phyloP scores from a whole-genome alignment of 2,329 filamentous ascomycete species.

The Clonostachys byssicola region DNA sequence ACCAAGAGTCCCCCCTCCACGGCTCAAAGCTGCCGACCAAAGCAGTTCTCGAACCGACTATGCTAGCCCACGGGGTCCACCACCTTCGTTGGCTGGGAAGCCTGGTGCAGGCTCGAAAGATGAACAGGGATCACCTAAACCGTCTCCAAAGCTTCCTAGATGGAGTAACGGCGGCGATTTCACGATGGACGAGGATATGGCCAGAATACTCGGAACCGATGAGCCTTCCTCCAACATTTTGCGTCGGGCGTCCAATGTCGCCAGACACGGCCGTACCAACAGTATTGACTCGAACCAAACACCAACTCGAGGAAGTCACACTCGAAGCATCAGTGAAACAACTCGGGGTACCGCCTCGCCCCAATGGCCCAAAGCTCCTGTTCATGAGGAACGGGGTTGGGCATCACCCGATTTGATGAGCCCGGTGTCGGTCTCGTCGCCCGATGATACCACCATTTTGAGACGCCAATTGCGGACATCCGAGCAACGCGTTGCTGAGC shows the following conservation, averaged over 20 bases:
- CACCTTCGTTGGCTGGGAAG: slow-evolving; percentile 31
- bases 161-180: slow-evolving; percentile 83
- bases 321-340: slow-evolving; percentile 63
- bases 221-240: slow-evolving; percentile 74
- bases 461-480: slow-evolving; percentile 76
- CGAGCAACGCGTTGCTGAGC: slow-evolving; percentile 80
- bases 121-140: slow-evolving; percentile 35
- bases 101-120: slow-evolving; percentile 50
- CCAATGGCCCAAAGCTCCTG: slow-evolving; percentile 67
- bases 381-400: slow-evolving; percentile 47
- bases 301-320: slow-evolving; percentile 42
- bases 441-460: slow-evolving; percentile 62
- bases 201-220: slow-evolving; percentile 77
- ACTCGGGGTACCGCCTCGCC: slow-evolving; percentile 60
- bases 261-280: slow-evolving; percentile 86
- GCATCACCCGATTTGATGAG: slow-evolving; percentile 63
- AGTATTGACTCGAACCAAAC: slow-evolving; percentile 60
- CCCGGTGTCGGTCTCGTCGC: slow-evolving; percentile 60
- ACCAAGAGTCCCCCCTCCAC: too few species aligned
- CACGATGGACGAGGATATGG: slow-evolving; percentile 94
- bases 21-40: background rate
- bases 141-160: slow-evolving; percentile 64
- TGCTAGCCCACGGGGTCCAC: too few species aligned
- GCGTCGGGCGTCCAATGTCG: slow-evolving; percentile 86
- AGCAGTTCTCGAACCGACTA: too few species aligned